phyloP scores from a whole-genome alignment of 257 asterid genomes.

The Fraxinus quadrangulata region DNA sequence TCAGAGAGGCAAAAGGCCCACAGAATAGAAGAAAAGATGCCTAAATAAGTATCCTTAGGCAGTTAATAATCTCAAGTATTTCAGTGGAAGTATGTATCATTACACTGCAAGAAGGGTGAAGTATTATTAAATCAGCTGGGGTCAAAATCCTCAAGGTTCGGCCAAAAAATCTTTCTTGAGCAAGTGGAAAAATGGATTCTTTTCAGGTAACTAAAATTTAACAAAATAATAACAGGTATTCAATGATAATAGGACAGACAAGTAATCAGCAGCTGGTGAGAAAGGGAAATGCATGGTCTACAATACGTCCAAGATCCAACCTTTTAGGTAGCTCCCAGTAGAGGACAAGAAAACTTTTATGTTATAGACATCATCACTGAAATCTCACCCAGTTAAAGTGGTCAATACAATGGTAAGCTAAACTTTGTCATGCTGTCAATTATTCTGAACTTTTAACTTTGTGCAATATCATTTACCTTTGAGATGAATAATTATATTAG shows the following conservation, averaged over 20 bases:
- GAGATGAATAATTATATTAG: not conserved
- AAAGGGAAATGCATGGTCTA: conserved; percentile 15
- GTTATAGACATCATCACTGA: not conserved
- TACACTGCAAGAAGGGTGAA: not conserved
- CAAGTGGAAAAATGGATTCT: not conserved
- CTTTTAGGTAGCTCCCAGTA: not conserved
- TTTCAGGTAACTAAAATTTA: not conserved
- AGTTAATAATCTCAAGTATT: not conserved
- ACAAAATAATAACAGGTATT: not conserved
- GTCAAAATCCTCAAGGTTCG: not conserved
- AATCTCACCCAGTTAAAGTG: not conserved
- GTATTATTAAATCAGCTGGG: not conserved
- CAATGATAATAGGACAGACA: conserved; percentile 1
- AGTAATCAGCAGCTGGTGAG: not conserved
- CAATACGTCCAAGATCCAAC: not conserved
- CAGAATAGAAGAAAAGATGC: not conserved
- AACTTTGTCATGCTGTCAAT: not conserved
- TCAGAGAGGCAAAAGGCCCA: not conserved
- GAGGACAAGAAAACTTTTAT: not conserved
- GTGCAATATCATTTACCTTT: not conserved
- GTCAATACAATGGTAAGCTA: not conserved
- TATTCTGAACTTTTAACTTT: not conserved
- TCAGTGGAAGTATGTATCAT: conserved; percentile 1
- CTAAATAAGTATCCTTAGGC: not conserved
- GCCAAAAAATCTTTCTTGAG: not conserved